Conservation (phyloP, 2,329 filamentous ascomycete species). For the Trichoderma gracile region DNA sequence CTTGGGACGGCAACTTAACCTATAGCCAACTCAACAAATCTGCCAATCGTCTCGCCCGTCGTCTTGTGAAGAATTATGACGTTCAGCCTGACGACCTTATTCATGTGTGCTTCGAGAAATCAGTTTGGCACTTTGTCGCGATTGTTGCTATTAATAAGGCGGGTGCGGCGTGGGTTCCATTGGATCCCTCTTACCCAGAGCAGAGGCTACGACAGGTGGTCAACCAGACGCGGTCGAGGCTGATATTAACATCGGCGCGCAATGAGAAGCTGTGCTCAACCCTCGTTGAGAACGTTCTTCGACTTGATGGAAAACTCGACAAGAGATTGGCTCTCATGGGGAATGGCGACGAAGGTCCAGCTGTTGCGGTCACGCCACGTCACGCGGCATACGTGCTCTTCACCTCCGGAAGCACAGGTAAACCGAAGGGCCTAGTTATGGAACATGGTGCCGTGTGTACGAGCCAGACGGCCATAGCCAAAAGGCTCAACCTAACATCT, state of each 20-base stretch:
- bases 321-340: background rate
- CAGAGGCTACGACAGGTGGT: constrained; percentile 24
- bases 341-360: background rate
- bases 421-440: constrained; percentile 12
- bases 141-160: constrained; percentile 26
- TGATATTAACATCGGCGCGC: background rate
- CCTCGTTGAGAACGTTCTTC: constrained; percentile 19
- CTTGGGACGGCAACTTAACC: constrained; percentile 16
- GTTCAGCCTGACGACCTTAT: background rate
- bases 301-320: constrained; percentile 8
- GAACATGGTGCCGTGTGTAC: constrained; percentile 19
- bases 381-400: constrained; percentile 7
- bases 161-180: constrained; percentile 29
- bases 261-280: constrained; percentile 29
- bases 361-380: background rate
- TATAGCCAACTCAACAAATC: constrained; percentile 10
- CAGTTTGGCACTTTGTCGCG: constrained; percentile 10
- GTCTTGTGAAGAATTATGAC: background rate
- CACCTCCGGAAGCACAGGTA: constrained; percentile 6
- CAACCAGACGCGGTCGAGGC: constrained; percentile 2
- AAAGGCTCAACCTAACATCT: background rate
- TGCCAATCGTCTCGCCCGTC: constrained; percentile 11
- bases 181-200: constrained; percentile 26
- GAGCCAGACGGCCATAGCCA: constrained; percentile 3
- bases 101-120: constrained; percentile 23